Conservation (phyloP, 768 basidiomycete genomes). For the Neoboletus magnificus region DNA sequence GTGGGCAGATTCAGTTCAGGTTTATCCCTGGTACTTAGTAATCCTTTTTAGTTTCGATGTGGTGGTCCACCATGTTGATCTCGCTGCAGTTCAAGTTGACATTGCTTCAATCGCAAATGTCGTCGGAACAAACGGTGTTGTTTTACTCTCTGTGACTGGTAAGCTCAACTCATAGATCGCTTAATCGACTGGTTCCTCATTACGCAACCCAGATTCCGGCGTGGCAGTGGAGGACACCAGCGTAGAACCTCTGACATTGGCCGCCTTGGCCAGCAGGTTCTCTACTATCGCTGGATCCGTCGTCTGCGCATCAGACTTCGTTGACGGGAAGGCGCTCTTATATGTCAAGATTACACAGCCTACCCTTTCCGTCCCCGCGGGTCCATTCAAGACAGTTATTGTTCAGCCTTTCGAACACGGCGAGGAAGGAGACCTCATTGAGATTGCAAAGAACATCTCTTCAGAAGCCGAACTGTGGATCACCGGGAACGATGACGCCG, state of each 20-base stretch:
- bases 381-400: conserved; percentile 25
- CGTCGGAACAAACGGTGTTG: conserved; percentile 19
- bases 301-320: conserved; percentile 10
- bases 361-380: conserved; percentile 10
- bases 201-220: conserved; percentile 11
- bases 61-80: conserved; percentile 19
- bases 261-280: conserved; percentile 8
- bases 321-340: conserved; percentile 11
- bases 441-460: conserved; percentile 23
- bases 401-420: conserved; percentile 27
- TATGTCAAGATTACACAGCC: conserved; percentile 15
- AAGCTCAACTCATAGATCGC: neutral
- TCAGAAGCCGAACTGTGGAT: conserved; percentile 29
- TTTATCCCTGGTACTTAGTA: neutral
- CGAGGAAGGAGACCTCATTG: conserved; percentile 25
- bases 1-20: neutral
- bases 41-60: conserved; percentile 15
- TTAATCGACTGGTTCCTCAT: neutral
- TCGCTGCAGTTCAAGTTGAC: conserved; percentile 20
- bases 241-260: conserved; percentile 15
- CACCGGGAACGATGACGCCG: conserved; percentile 29
- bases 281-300: conserved; percentile 9
- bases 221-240: conserved; percentile 12
- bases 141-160: conserved; percentile 25
- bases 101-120: conserved; percentile 23